Base-by-base conservation (phyloP, 108 stramenopile species). In the Cylindrotheca closterium region DNA sequence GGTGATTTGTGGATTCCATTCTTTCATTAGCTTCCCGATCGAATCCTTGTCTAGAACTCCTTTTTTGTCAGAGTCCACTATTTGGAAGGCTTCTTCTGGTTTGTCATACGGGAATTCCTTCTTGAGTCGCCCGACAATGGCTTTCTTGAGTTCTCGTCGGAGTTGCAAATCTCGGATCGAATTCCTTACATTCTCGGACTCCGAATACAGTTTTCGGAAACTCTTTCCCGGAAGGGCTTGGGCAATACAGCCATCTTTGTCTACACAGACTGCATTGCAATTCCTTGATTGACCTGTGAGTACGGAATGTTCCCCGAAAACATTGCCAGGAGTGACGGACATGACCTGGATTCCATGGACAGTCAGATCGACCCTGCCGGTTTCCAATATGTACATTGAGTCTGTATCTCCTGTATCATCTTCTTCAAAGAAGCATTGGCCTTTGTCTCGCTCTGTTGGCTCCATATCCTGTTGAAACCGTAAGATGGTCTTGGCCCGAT, bases 121-220 rank as follows among this genome's bases (percentile, higher is more conserved):
- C 18, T 77, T 73, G 32, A 79, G 60, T 31, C 76, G 72, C 28
- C 60, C 26, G 2, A 90, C 89, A 18, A 93, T 56, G 0, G 92
- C 92, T 68, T 93, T 93, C 58, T 91, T 86, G 52, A 93, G 89
- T 60, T 93, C 89, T 7, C 92, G 81, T 34, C 92, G 77, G 29
- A 83, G 73, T 53, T 77, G 81, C 64, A 90, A 66, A 52, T 93
- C 92, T 12, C 64, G 57, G 8, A 93, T 55, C 0, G 85, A 73
- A 37, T 83, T 84, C 29, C 83, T 74, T 27, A 88, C 60, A 17
- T 60, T 57, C 4, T 84, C 80, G 0, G 80, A 68, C 1, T 67
- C 60, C 27, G 80, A 79, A 73, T 84, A 60, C 24, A 93, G 63
- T 48, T 79, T 77, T 2, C 82, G 78, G 55, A 89, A 90, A 57